phyloP scores from a whole-genome alignment of 176 grass and related monocot genomes.

The Puya raimondii region DNA sequence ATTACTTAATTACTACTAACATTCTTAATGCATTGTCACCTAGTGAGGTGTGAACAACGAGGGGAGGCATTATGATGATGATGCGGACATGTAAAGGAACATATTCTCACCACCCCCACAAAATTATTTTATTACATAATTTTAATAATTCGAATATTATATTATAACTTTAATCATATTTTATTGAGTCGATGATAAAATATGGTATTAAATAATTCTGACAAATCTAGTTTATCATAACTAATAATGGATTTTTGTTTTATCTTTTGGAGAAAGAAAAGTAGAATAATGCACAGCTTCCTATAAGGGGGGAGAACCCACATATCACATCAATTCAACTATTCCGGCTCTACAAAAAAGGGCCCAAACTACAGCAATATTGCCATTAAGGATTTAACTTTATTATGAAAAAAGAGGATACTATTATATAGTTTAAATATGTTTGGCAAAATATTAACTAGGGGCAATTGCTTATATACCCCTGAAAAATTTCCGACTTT shows the following conservation, averaged over 20 bases:
- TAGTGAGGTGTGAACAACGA: neutral
- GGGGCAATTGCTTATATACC: no score
- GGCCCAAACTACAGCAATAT: no score
- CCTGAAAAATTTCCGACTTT: no score
- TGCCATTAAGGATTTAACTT: no score
- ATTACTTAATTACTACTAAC: neutral
- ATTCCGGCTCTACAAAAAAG: no score
- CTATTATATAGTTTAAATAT: no score
- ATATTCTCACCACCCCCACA: neutral
- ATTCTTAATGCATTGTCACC: neutral
- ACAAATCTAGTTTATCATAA: no score
- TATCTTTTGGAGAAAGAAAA: neutral
- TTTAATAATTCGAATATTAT: neutral
- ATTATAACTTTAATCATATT: neutral
- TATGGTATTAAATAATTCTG: neutral
- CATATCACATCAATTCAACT: no score
- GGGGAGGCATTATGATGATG: neutral
- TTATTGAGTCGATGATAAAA: neutral
- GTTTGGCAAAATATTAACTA: no score
- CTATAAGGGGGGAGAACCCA: no score
- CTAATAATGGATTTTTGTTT: neutral
- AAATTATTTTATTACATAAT: neutral
- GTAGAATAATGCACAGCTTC: no score
- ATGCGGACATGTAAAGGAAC: neutral
- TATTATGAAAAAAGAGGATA: no score